Evolutionary conservation across 495 filamentous ascomycete genomes (phyloP).

Genomic region (Lentithecium fluviatile): DNA sequence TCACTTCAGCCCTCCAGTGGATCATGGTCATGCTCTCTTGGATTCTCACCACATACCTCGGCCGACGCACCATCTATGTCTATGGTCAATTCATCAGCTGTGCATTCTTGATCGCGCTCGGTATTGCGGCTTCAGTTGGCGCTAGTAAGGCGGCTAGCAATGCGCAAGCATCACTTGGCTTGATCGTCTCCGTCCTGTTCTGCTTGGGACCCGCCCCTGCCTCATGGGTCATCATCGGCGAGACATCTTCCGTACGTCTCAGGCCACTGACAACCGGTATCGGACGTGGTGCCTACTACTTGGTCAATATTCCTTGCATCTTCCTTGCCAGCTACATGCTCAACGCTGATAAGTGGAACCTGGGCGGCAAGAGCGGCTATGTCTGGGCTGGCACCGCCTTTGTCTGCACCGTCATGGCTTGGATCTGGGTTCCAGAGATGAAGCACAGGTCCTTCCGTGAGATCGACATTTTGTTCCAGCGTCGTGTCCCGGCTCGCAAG

Average conservation of each 20-base stretch:
- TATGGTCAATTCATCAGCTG: slow-evolving; percentile 48
- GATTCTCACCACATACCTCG: slow-evolving; percentile 49
- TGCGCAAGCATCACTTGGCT: slow-evolving; percentile 55
- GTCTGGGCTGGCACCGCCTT: slow-evolving; percentile 50
- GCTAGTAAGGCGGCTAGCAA: slow-evolving; percentile 39
- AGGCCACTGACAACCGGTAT: slow-evolving; percentile 58
- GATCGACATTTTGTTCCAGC: slow-evolving; percentile 56
- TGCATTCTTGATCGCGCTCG: slow-evolving; percentile 47
- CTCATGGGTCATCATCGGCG: slow-evolving; percentile 59
- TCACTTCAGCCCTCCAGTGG: slow-evolving; percentile 53
- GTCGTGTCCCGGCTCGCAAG: slow-evolving; percentile 55
- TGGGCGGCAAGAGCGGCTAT: slow-evolving; percentile 56
- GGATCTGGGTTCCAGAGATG: slow-evolving; percentile 47
- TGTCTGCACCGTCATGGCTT: slow-evolving; percentile 35
- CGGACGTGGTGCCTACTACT: slow-evolving; percentile 54
- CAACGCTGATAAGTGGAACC: slow-evolving; percentile 46
- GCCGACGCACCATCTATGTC: slow-evolving; percentile 52
- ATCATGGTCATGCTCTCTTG: slow-evolving; percentile 56
- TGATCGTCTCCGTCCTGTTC: slow-evolving; percentile 58
- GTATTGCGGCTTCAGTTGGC: slow-evolving; percentile 50
- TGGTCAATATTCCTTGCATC: slow-evolving; percentile 56
- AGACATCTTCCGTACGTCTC: slow-evolving; percentile 58
- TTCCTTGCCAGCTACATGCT: slow-evolving; percentile 54
- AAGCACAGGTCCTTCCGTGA: slow-evolving; percentile 54
- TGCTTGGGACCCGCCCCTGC: slow-evolving; percentile 53